Base-by-base conservation (phyloP, 371 early-diverging fungal species). In the Dichotomocladium elegans region DNA sequence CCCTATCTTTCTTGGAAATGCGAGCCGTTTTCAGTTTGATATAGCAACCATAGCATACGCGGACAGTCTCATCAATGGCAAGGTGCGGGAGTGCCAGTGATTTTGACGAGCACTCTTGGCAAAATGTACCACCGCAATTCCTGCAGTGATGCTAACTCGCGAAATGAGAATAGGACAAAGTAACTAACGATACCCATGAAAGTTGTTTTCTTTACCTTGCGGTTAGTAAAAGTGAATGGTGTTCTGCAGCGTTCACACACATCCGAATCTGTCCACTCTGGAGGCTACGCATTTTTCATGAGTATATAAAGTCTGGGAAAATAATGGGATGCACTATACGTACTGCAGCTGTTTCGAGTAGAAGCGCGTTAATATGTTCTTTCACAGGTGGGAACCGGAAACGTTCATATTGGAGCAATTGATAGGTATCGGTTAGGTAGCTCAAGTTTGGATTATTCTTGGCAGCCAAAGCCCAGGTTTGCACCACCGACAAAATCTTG, bases 181-280 rank as follows among this genome's bases (percentile, higher is more conserved):
- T 29, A 19, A 45, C 27, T n/a, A 45, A 21, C 25, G 0, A 44
- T 14, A 28, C 11, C 11, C 3, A 15, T 43, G 10, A 22, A 19
- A 15, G 7, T 10, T 25, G 14, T 15, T 0, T n/a, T 4, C 24
- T 19, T 17, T 64, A 75, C 80, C 68, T 96, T 96, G 52, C 98
- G 83, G 68, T 93, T 95, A 41, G 94, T 91, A 8, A 92, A 72
- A 1, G 96, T 95, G 60, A 97, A 97, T 10, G 72, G 50, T 2
- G 91, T 86, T 50, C 96, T 76, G 64, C 98, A 97, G 28, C 98
- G 83, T 74, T 87, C 90, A 66, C 98, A 97, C 9, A 88, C 84
- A 54, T 90, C 89, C 37, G 89, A 88, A 63, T 96, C 96, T 10
- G 91, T 85, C 98, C 98, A 97, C 58, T 92, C 96, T 4, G 98